Base-by-base conservation (phyloP, 306 rosid species). In the Comarum palustre region DNA sequence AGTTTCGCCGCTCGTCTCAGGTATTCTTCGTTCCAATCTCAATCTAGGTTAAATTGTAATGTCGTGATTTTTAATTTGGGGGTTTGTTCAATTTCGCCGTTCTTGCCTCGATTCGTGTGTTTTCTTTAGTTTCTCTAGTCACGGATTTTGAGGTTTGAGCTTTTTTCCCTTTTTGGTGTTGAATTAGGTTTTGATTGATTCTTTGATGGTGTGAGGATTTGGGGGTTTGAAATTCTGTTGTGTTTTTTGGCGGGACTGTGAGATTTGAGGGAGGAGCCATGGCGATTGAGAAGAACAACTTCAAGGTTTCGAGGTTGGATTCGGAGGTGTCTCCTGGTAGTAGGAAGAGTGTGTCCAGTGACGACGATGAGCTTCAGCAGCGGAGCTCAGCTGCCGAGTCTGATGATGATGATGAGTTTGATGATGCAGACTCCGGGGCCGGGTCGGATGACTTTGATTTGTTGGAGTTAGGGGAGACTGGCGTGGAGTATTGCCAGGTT, bases 391-490 rank as follows among this genome's bases (percentile, higher is more conserved):
- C 86, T 0, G 71, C 69, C 14, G 97, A 95, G 73, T 90, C 97
- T 2, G 99, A 95, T 15, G 97, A 95, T 9, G 97, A 90, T 2
- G 99, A 91, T 7, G 99, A 95, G 74, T 90, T 85, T 78, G 93
- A 90, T 69, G 97, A 95, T 79, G 99, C 96, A 0, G 97, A 95
- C 80, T 95, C 99, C 4, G 97, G 99, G 83, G 97, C 99, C 0
- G 99, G 97, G 69, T 95, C 99, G 4, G 99, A 95, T 80, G 99
- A 95, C 85, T 95, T 90, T 86, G 99, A 95, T 86, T 84, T 92
- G 82, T 84, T 95, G 73, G 97, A 95, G 85, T 82, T 92, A 85
- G 97, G 97, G 60, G 99, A 95, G 77, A 92, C 96, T 0, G 88
- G 96, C 12, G 97, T 87, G 8, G 99, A 95, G 85, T 95, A 92